These are phyloP conservation scores for Pythium brachiatum DNA, from an alignment of 352 stramenopile genomes.

Conservation along the genomic window DNA sequence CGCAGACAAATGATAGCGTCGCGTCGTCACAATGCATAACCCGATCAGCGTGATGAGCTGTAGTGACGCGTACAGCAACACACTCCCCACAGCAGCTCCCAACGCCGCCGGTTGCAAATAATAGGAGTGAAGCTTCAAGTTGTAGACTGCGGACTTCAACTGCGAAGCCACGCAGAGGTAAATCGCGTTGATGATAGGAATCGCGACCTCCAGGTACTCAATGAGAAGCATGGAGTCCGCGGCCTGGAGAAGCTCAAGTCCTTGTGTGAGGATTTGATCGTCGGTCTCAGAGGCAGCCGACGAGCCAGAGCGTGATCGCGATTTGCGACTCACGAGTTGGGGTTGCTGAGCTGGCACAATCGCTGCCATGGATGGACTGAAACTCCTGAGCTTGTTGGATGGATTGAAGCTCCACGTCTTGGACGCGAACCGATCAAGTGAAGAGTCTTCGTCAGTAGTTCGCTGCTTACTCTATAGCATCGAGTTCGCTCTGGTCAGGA, in stretches of 20 bases:
- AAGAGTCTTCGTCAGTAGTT: no score
- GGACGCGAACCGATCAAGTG: no score
- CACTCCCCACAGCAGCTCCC: not conserved
- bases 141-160: conserved; percentile 12
- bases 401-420: no score
- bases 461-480: not conserved
- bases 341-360: no score
- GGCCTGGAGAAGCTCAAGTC: conserved; percentile 1
- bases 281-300: not conserved
- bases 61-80: conserved; percentile 3
- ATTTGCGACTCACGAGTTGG: no score
- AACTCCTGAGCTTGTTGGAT: not conserved
- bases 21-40: not conserved
- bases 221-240: conserved; percentile 20
- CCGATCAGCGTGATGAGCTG: conserved; percentile 9
- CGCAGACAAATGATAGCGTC: conserved; percentile 8
- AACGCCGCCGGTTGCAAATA: not conserved
- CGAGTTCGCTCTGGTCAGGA: conserved; percentile 1
- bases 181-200: conserved; percentile 9
- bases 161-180: conserved; percentile 7
- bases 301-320: no score
- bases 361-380: no score
- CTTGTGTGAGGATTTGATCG: not conserved
- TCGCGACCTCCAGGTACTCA: conserved; percentile 20
- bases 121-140: conserved; percentile 2